These are phyloP conservation scores for Metarhizium album DNA, from an alignment of 2,329 filamentous ascomycete species.

Conservation along the genomic window DNA sequence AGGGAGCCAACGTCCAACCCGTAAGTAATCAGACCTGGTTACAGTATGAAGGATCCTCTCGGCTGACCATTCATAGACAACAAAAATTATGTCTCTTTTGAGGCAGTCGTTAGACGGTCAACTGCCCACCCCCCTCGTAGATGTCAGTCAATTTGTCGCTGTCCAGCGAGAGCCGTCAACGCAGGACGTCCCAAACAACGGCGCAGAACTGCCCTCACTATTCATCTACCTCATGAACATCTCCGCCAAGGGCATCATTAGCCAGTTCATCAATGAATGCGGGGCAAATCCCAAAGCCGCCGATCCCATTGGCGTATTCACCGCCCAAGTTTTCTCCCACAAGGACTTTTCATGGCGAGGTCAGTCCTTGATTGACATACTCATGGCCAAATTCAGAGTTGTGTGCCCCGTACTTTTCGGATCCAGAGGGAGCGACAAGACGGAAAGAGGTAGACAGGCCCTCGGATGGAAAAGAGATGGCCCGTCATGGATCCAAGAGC, in stretches of 20 bases:
- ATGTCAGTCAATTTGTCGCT: conserved; percentile 43
- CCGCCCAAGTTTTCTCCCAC: conserved; percentile 63
- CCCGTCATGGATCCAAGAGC: conserved; percentile 51
- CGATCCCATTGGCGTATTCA: conserved; percentile 69
- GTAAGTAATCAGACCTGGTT: conserved; percentile 22
- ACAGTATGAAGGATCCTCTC: not conserved
- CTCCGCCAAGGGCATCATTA: conserved; percentile 62
- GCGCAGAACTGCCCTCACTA: conserved; percentile 46
- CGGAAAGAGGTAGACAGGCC: conserved; percentile 51
- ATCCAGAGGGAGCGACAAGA: conserved; percentile 64
- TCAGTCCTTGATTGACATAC: conserved; percentile 63
- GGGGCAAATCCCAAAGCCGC: conserved; percentile 53
- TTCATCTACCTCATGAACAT: conserved; percentile 69
- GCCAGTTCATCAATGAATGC: conserved; percentile 58
- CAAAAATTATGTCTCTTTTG: conserved; percentile 31
- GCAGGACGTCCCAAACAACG: conserved; percentile 42
- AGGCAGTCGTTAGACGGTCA: conserved; percentile 40
- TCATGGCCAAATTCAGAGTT: conserved; percentile 75
- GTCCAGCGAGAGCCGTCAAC: conserved; percentile 29
- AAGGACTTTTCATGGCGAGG: conserved; percentile 57
- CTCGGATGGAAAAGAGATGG: conserved; percentile 63
- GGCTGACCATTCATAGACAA: conserved; percentile 15
- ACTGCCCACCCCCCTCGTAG: conserved; percentile 41
- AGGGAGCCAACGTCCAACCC: conserved; percentile 42
- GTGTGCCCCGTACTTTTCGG: conserved; percentile 81